phyloP scores from a whole-genome alignment of 306 rosid genomes.

The Rosa multiflora region DNA sequence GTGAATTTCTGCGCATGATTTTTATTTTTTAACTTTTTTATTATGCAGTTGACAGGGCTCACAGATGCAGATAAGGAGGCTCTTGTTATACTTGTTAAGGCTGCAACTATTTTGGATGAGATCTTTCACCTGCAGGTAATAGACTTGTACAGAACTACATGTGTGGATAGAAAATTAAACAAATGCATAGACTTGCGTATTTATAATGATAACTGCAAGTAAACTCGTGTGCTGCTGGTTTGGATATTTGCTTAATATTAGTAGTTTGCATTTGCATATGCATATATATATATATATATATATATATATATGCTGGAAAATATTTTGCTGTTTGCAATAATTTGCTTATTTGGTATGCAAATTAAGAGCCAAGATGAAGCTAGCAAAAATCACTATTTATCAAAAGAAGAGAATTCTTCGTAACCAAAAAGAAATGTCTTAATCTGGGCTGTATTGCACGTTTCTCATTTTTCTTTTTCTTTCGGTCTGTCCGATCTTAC shows the following conservation, averaged over 20 bases:
- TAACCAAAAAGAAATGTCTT: not conserved
- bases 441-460: not conserved
- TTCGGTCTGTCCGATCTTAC: constrained; percentile 17
- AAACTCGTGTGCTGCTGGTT: not conserved
- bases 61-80: constrained; percentile 70
- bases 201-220: constrained; percentile 5
- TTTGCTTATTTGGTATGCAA: not conserved
- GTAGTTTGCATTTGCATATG: not conserved
- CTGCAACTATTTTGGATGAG: constrained; percentile 79
- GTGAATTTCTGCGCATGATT: not conserved
- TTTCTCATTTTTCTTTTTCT: constrained; percentile 18
- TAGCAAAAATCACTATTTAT: not conserved
- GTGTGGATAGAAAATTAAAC: constrained; percentile 2
- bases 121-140: constrained; percentile 78
- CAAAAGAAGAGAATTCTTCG: not conserved
- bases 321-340: not conserved
- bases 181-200: not conserved
- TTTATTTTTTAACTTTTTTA: constrained; percentile 1
- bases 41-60: constrained; percentile 71
- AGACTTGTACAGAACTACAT: constrained; percentile 6
- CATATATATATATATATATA: not conserved
- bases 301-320: not conserved
- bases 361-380: not conserved
- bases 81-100: constrained; percentile 62
- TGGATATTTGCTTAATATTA: not conserved